Evolutionary conservation across 441 rosid genomes (phyloP), one percentile per base, ranked within the genome.

Genomic region (Metrosideros polymorpha): DNA sequence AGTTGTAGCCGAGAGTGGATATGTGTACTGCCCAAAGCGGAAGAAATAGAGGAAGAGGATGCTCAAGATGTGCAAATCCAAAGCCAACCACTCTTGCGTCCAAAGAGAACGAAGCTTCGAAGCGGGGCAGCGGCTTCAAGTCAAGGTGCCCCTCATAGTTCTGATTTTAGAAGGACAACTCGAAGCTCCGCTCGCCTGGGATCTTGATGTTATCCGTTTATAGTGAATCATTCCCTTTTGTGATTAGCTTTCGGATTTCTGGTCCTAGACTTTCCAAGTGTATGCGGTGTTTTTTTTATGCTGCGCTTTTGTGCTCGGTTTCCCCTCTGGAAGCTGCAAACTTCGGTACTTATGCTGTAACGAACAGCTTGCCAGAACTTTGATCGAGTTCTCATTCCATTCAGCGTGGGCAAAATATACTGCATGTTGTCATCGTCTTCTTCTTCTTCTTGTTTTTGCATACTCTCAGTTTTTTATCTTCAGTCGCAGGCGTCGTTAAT

Each of bases 1-100:
- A 88, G 93, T 63, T 96, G 99, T 86, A 92, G 92, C 66, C 91
- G 85, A 85, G 90, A 86, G 75, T 95, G 99, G 98, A 92, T 76
- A 50, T 90, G 85, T 75, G 79, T 83, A 83, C 43, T 85, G 29
- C 89, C 94, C 32, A 89, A 92, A 89, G 83, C 53, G 29, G 97
- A 95, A 92, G 90, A 89, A 47, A 83, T 84, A 50, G 98, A 91
- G 75, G 92, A 86, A 83, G 93, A 89, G 54, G 82, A 85, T 83
- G 90, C 86, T 25, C 89, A 5, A 5, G 83, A 54, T 53, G 88
- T 18, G 83, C 59, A 87, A 57, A 84, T 76, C 30, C 90, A 86
- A 57, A 89, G 90, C 82, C 95, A 92, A 86, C 86, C 89, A 84
- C 82, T 91, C 86, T 61, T 54, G 47, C 88, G 88, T 86, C 75